Conservation (phyloP, 192 early-diverging fungal genomes). For the Phlyctochytrium arcticum region DNA sequence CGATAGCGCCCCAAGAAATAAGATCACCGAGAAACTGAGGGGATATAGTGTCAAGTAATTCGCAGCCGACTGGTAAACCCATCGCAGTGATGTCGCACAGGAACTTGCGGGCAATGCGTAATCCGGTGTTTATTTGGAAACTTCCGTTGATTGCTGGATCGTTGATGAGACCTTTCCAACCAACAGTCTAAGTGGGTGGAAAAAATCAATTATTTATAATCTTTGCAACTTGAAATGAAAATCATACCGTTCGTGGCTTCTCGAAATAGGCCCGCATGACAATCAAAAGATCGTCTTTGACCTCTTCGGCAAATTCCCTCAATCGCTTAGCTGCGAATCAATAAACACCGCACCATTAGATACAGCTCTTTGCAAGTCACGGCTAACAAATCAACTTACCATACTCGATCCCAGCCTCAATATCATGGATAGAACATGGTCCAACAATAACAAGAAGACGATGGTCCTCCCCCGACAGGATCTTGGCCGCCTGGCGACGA, state of each 20-base stretch:
- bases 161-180: constrained; percentile 91
- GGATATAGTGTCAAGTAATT: constrained; percentile 92
- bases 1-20: constrained; percentile 95
- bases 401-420: constrained; percentile 83
- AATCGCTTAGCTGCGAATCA: constrained; percentile 21
- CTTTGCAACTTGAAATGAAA: no score
- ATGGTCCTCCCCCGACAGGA: constrained; percentile 76
- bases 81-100: constrained; percentile 48
- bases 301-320: constrained; percentile 27
- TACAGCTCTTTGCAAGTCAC: not conserved
- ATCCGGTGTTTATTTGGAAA: constrained; percentile 94
- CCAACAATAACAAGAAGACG: constrained; percentile 91
- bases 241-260: constrained; percentile 78
- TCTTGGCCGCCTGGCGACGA: constrained; percentile 49
- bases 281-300: constrained; percentile 61
- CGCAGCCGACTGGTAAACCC: constrained; percentile 81
- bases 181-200: constrained; percentile 46
- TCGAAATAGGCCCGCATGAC: constrained; percentile 98
- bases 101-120: constrained; percentile 75
- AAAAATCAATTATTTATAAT: no score
- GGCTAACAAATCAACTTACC: constrained; percentile 10
- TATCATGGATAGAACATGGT: constrained; percentile 96
- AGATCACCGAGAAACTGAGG: constrained; percentile 92
- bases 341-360: not conserved
- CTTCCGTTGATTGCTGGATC: constrained; percentile 55